Conservation (phyloP, 2,329 filamentous ascomycete genomes). For the Colletotrichum ledebouriae region DNA sequence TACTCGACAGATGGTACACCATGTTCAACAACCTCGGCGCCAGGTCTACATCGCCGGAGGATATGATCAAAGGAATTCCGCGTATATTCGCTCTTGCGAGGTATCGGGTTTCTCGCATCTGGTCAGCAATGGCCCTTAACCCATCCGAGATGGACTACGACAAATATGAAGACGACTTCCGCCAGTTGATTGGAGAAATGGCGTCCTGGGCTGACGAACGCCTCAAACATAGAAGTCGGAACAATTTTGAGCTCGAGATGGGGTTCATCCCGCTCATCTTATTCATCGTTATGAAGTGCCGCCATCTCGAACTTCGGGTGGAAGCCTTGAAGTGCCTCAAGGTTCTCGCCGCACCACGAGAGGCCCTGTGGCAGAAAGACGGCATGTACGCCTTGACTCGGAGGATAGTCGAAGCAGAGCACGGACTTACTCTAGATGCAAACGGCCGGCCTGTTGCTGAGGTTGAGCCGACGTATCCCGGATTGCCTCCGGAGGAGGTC, state of each 20-base stretch:
- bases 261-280: constrained; percentile 24
- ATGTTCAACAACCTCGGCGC: constrained; percentile 46
- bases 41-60: not conserved
- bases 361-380: constrained; percentile 23
- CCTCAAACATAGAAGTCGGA: not conserved
- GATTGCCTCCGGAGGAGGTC: constrained; percentile 11
- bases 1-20: constrained; percentile 9
- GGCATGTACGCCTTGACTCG: constrained; percentile 29
- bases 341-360: constrained; percentile 43
- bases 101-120: constrained; percentile 15
- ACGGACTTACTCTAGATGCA: constrained; percentile 7
- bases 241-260: constrained; percentile 31
- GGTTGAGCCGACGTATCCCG: not conserved
- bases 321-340: constrained; percentile 51
- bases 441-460: not conserved
- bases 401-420: constrained; percentile 35
- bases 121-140: constrained; percentile 12
- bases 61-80: not conserved
- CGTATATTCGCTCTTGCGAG: constrained; percentile 15
- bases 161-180: constrained; percentile 51
- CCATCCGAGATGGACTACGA: constrained; percentile 53
- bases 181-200: constrained; percentile 52
- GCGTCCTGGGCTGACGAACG: not conserved
- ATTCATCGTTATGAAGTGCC: constrained; percentile 25
- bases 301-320: constrained; percentile 52